Evolutionary conservation across 805 yeast genomes (phyloP).

Genomic region (Starmerella kuoi): DNA sequence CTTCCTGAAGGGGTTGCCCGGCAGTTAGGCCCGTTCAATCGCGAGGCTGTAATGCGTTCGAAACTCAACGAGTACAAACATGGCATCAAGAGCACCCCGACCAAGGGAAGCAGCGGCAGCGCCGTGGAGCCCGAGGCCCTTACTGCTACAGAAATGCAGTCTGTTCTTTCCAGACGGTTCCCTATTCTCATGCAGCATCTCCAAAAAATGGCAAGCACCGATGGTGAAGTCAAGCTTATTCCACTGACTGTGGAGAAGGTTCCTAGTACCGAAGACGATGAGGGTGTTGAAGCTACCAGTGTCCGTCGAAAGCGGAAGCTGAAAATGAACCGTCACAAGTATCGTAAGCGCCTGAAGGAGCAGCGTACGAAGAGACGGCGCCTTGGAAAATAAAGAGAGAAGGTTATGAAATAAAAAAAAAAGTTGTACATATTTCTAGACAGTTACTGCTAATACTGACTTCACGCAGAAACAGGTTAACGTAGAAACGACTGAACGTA

Average conservation of each 20-base stretch:
- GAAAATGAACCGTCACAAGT: constrained; percentile 96
- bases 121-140: background rate
- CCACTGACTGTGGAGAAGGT: constrained; percentile 10
- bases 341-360: constrained; percentile 91
- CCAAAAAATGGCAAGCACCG: constrained; percentile 8
- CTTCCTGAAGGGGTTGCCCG: constrained; percentile 32
- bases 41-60: constrained; percentile 4
- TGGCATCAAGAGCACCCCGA: background rate
- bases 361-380: constrained; percentile 43
- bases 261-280: background rate
- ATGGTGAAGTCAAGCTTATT: constrained; percentile 13
- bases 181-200: constrained; percentile 13
- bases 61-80: background rate
- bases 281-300: constrained; percentile 25
- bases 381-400: constrained; percentile 20
- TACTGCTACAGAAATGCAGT: constrained; percentile 5
- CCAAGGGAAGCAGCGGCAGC: background rate
- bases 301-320: constrained; percentile 52
- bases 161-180: constrained; percentile 3
- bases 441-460: no score
- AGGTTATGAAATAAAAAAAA: no score
- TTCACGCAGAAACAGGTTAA: no score
- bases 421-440: no score
- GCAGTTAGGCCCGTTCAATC: constrained; percentile 30
- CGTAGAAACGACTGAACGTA: no score